Conservation (phyloP, 441 rosid genomes). For the Arabidopsis lyrata region DNA sequence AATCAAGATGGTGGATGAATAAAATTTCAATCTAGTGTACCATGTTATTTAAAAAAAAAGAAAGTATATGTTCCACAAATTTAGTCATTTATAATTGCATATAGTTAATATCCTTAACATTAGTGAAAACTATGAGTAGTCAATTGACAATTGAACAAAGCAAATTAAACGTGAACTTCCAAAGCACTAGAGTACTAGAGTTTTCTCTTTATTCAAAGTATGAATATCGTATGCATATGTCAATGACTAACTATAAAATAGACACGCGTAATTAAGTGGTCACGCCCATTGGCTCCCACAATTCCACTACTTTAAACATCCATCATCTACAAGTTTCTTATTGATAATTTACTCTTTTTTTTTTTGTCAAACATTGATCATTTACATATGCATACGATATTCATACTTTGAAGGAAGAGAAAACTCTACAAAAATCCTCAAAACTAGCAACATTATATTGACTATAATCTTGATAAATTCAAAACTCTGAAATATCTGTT, state of each 20-base stretch:
- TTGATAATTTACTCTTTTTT: conserved; percentile 14
- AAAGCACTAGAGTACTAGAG: neutral
- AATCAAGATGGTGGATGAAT: too few relatives aligned
- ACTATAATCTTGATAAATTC: neutral
- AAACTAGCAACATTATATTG: neutral
- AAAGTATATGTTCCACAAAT: too few relatives aligned
- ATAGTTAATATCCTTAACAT: too few relatives aligned
- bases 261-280: conserved; percentile 31
- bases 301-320: conserved; percentile 24
- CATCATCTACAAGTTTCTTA: conserved; percentile 6
- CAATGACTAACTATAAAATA: conserved; percentile 2
- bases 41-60: too few relatives aligned
- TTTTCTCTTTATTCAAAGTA: too few relatives aligned
- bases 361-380: too few relatives aligned
- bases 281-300: conserved; percentile 30
- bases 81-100: too few relatives aligned
- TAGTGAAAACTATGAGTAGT: too few relatives aligned
- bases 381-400: conserved; percentile 13
- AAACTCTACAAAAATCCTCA: neutral
- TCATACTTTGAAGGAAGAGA: neutral
- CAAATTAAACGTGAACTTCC: conserved; percentile 2
- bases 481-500: neutral
- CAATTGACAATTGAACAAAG: neutral
- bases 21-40: too few relatives aligned
- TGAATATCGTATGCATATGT: too few relatives aligned